These are phyloP conservation scores for Pichia nanzhaoensis DNA, from an alignment of 805 yeast species.

Conservation along the genomic window DNA sequence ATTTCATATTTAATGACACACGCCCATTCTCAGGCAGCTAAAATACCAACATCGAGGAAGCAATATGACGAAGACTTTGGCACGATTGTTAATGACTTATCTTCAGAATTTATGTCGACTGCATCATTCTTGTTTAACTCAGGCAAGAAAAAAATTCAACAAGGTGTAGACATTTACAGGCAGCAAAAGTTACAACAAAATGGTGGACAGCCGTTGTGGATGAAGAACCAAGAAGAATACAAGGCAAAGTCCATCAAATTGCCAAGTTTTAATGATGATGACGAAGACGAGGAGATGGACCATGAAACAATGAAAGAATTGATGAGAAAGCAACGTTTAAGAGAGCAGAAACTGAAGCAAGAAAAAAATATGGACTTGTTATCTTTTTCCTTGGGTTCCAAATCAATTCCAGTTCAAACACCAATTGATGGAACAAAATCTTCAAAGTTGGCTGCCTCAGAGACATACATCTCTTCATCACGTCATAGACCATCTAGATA, in stretches of 20 bases:
- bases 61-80: constrained; percentile 30
- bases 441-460: constrained; percentile 8
- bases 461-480: constrained; percentile 20
- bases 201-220: constrained; percentile 61
- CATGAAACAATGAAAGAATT: constrained; percentile 30
- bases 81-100: constrained; percentile 43
- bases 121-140: constrained; percentile 54
- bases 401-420: background rate
- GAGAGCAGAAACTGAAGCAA: constrained; percentile 2
- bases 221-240: constrained; percentile 51
- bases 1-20: constrained; percentile 58
- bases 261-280: constrained; percentile 38
- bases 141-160: constrained; percentile 54
- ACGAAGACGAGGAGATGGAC: constrained; percentile 36
- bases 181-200: constrained; percentile 26
- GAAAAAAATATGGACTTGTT: constrained; percentile 2
- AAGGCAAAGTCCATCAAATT: constrained; percentile 32
- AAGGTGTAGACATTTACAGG: constrained; percentile 56
- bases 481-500: constrained; percentile 6
- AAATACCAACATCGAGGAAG: background rate
- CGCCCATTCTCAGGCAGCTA: constrained; percentile 35
- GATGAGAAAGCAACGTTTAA: constrained; percentile 17
- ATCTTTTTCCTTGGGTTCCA: background rate
- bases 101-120: constrained; percentile 48
- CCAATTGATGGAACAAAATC: background rate